A percentile compares a stretch with the other conserved stretches of the same genome.
These are phyloP conservation scores for Sporisorium iseilematis-ciliati DNA, from an alignment of 1,284 basidiomycete genomes.

Conservation along the genomic window DNA sequence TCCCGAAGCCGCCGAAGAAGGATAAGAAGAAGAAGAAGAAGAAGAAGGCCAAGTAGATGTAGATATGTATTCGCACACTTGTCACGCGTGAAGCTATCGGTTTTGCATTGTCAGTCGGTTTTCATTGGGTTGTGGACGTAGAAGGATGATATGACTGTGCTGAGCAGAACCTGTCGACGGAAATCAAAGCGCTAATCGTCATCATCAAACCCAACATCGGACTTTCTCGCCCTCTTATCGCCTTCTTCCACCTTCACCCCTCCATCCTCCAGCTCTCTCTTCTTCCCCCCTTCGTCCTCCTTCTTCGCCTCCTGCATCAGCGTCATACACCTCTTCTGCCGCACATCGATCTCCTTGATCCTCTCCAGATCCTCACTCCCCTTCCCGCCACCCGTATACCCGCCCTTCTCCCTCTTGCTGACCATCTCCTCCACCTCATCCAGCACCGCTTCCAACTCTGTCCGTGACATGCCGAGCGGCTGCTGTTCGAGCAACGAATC, in stretches of 20 bases:
- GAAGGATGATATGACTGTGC: no score
- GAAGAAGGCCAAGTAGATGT: neutral
- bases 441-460: slow-evolving; percentile 79
- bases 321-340: slow-evolving; percentile 47
- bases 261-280: neutral
- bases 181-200: slow-evolving; percentile 7
- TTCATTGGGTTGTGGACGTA: no score
- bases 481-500: slow-evolving; percentile 31
- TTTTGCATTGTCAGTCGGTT: slow-evolving; percentile 18
- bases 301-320: slow-evolving; percentile 21
- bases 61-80: slow-evolving; percentile 1
- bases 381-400: slow-evolving; percentile 30
- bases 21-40: neutral
- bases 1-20: slow-evolving; percentile 36
- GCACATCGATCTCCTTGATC: slow-evolving; percentile 54
- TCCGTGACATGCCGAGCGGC: slow-evolving; percentile 71
- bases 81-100: slow-evolving; percentile 14
- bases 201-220: slow-evolving; percentile 11
- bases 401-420: slow-evolving; percentile 21
- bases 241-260: slow-evolving; percentile 16
- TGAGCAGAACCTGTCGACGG: no score
- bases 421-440: slow-evolving; percentile 55
- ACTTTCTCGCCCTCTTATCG: slow-evolving; percentile 5
- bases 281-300: slow-evolving; percentile 1
- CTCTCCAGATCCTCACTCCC: slow-evolving; percentile 45